Evolutionary conservation across 179 eudicot species (phyloP).

Genomic region (Amaranthus tricolor): DNA sequence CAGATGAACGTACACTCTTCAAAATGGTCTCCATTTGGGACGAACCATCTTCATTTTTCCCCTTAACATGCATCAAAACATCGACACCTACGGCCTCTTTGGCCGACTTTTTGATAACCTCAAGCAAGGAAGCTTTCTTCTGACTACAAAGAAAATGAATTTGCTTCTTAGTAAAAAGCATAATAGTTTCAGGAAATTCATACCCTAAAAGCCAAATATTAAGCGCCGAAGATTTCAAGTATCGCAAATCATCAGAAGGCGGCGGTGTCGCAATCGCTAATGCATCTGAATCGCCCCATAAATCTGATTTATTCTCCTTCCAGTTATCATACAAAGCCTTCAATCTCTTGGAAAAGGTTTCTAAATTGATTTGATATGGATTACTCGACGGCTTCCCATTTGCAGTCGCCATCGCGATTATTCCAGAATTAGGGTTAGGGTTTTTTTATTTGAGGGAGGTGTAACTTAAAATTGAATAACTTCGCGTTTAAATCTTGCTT

Average conservation of each 20-base stretch:
- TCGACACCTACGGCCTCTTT: slow-evolving; percentile 62
- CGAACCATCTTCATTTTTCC: slow-evolving; percentile 56
- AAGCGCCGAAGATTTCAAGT: slow-evolving; percentile 79
- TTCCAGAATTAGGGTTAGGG: slow-evolving; percentile 42
- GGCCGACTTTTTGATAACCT: slow-evolving; percentile 53
- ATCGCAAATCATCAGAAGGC: slow-evolving; percentile 73
- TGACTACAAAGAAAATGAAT: slow-evolving; percentile 84
- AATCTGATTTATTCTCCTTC: slow-evolving; percentile 43
- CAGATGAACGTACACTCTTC: slow-evolving; percentile 28
- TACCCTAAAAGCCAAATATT: slow-evolving; percentile 86
- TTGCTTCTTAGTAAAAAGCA: slow-evolving; percentile 68
- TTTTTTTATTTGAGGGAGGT: slow-evolving; percentile 25
- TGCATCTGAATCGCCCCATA: slow-evolving; percentile 67
- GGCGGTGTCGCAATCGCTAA: slow-evolving; percentile 77
- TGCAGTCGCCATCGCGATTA: slow-evolving; percentile 28
- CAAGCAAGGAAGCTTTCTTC: slow-evolving; percentile 73
- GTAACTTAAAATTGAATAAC: background rate
- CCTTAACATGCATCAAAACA: slow-evolving; percentile 67
- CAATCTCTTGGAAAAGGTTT: slow-evolving; percentile 49
- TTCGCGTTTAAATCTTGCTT: background rate
- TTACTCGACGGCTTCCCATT: slow-evolving; percentile 37
- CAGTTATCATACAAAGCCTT: slow-evolving; percentile 55
- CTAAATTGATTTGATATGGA: slow-evolving; percentile 56
- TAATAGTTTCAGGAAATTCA: slow-evolving; percentile 87
- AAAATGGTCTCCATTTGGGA: slow-evolving; percentile 64